Conservation (phyloP, 148 eudicot genomes). For the Dianthus caryophyllus region DNA sequence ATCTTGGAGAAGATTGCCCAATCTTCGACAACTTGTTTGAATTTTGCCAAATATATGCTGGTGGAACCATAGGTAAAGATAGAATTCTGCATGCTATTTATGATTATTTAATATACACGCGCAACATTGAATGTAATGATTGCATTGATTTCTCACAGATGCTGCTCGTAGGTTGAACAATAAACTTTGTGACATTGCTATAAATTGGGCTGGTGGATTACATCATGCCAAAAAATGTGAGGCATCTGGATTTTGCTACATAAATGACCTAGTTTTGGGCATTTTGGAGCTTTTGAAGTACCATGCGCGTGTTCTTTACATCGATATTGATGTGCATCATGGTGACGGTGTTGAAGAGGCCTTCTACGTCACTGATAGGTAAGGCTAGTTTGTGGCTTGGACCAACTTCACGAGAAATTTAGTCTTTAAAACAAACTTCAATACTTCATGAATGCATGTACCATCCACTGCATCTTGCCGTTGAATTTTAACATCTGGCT, state of each 20-base stretch:
- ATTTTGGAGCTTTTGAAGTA: conserved; percentile 96
- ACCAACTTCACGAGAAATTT: background rate
- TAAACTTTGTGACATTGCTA: conserved; percentile 91
- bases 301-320: conserved; percentile 93
- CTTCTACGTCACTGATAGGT: conserved; percentile 96
- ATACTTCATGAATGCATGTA: background rate
- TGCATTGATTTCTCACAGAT: conserved; percentile 43
- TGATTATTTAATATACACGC: conserved; percentile 1
- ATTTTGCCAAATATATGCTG: conserved; percentile 98
- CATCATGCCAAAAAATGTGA: conserved; percentile 98
- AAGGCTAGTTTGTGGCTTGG: background rate
- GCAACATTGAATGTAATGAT: conserved; percentile 11
- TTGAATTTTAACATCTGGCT: background rate
- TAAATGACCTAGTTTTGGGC: conserved; percentile 92
- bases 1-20: conserved; percentile 97
- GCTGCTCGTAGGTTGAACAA: conserved; percentile 97
- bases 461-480: background rate
- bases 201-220: conserved; percentile 97
- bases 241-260: conserved; percentile 98
- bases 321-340: conserved; percentile 98
- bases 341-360: conserved; percentile 99
- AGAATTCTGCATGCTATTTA: conserved; percentile 1
- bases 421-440: background rate
- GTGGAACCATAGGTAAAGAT: conserved; percentile 96
- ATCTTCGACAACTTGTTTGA: conserved; percentile 93